phyloP scores from a whole-genome alignment of 2,329 filamentous ascomycete species.

The Ophiostoma piceae region DNA sequence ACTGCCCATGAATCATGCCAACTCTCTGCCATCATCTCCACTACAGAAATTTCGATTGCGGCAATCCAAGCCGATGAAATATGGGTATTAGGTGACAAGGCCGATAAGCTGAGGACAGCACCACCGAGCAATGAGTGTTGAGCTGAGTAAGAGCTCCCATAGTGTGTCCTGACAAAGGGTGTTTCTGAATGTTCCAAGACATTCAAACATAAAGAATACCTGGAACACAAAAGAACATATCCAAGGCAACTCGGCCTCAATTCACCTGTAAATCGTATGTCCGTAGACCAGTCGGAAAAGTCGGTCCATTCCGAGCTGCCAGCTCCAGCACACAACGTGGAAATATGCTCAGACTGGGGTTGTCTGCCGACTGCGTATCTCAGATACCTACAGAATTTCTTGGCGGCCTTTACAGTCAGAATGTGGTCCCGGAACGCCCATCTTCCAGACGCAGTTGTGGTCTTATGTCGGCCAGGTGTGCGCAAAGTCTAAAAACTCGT shows the following conservation, averaged over 20 bases:
- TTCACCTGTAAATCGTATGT: neutral
- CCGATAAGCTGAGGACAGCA: neutral
- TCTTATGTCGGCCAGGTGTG: neutral
- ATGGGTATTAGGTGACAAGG: neutral
- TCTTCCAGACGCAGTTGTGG: slow-evolving; percentile 11
- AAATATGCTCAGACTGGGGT: neutral
- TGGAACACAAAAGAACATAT: neutral
- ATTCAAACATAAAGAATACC: neutral
- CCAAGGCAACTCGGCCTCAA: neutral
- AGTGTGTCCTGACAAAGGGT: neutral
- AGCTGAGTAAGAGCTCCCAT: neutral
- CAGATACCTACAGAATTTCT: neutral
- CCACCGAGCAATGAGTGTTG: neutral
- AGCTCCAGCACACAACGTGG: neutral
- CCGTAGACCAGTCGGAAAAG: neutral
- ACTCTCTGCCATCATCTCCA: neutral
- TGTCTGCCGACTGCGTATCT: neutral
- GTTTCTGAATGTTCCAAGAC: neutral
- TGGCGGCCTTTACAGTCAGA: neutral
- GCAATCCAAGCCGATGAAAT: neutral
- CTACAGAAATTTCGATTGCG: neutral
- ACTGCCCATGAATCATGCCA: slow-evolving; percentile 3
- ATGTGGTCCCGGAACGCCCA: slow-evolving; percentile 2
- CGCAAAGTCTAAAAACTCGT: neutral
- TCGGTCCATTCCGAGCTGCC: neutral